Percentiles rank a stretch among this genome's conserved stretches.
phyloP scores from a whole-genome alignment of 1,284 basidiomycete species.

The Marasmius sp. region DNA sequence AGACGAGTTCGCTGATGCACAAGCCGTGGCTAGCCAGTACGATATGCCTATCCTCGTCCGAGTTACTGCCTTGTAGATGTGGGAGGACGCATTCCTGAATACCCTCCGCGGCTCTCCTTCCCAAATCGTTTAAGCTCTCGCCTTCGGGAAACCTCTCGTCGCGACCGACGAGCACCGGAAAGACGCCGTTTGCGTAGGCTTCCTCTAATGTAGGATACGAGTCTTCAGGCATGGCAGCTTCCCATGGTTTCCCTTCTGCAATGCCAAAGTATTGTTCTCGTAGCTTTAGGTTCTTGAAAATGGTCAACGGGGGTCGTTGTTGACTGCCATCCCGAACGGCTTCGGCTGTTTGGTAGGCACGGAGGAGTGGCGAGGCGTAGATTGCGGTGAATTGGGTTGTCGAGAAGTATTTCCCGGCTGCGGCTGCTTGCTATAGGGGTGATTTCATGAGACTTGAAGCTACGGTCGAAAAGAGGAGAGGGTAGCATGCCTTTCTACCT shows the following conservation, averaged over 20 bases:
- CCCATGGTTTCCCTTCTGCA: constrained; percentile 65
- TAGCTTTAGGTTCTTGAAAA: constrained; percentile 49
- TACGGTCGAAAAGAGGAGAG: background rate
- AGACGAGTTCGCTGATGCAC: constrained; percentile 63
- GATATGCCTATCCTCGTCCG: constrained; percentile 45
- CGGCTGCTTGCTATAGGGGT: constrained; percentile 67
- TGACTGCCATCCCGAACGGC: constrained; percentile 51
- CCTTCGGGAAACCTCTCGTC: constrained; percentile 62
- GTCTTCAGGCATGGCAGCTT: constrained; percentile 27
- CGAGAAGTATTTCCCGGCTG: constrained; percentile 61
- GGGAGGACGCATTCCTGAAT: constrained; percentile 60
- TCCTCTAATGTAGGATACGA: constrained; percentile 37
- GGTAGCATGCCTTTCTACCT: constrained; percentile 29
- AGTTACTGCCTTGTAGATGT: constrained; percentile 41
- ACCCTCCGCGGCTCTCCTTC: constrained; percentile 51
- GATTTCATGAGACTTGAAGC: background rate
- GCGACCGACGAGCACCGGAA: constrained; percentile 47
- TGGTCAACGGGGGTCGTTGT: constrained; percentile 47
- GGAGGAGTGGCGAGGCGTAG: constrained; percentile 73
- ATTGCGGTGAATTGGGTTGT: constrained; percentile 59
- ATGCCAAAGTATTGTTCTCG: constrained; percentile 68
- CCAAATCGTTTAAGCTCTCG: constrained; percentile 70
- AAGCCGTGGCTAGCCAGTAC: constrained; percentile 75
- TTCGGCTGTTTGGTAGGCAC: constrained; percentile 68
- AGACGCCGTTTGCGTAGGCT: constrained; percentile 45